Evolutionary conservation across 495 filamentous ascomycete species (phyloP).

Genomic region (Astrothelium subdiscretum): DNA sequence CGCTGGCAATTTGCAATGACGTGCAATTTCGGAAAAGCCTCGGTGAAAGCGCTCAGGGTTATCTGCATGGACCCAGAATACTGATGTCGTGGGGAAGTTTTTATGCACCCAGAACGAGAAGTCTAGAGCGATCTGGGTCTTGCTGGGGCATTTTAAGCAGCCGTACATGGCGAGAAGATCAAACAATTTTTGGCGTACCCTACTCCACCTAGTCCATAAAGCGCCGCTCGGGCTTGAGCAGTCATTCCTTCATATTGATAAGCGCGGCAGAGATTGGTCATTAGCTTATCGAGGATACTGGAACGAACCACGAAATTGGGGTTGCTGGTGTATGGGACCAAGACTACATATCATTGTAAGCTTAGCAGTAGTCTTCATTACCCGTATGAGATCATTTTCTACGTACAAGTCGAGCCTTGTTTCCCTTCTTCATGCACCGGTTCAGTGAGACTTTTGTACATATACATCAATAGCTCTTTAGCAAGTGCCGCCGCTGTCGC

Average conservation of each 20-base stretch:
- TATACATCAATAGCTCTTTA: constrained; percentile 4
- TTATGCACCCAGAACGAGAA: background rate
- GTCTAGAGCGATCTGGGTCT: background rate
- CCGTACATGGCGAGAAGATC: background rate
- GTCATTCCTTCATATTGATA: background rate
- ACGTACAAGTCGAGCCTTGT: background rate
- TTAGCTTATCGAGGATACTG: background rate
- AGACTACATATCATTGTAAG: background rate
- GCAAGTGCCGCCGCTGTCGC: constrained; percentile 14
- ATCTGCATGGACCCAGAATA: background rate
- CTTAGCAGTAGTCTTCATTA: no score
- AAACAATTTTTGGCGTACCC: background rate
- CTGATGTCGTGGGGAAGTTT: background rate
- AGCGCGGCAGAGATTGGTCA: background rate
- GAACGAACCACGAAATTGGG: background rate
- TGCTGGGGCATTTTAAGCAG: background rate
- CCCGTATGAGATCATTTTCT: no score
- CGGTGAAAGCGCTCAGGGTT: background rate
- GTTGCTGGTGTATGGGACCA: constrained; percentile 1
- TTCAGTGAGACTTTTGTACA: background rate
- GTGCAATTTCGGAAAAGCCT: background rate
- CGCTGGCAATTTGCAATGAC: background rate
- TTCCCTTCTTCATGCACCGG: background rate
- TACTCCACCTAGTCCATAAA: background rate
- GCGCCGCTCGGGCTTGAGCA: background rate